phyloP scores from a whole-genome alignment of 495 filamentous ascomycete species.

The Xylaria venustula region DNA sequence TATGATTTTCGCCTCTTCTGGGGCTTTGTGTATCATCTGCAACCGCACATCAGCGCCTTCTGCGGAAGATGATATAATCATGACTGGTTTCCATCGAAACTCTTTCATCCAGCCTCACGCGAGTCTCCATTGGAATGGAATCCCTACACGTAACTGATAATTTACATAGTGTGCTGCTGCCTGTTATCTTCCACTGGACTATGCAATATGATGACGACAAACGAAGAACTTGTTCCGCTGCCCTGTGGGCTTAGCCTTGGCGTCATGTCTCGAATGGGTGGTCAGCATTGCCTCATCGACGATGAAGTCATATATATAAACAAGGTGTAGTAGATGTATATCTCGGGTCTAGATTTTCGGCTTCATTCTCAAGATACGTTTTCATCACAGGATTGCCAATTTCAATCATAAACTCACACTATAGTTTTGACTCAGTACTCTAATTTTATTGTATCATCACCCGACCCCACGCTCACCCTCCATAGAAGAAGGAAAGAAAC shows the following conservation, averaged over 20 bases:
- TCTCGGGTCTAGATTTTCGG: background rate
- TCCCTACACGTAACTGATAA: background rate
- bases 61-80: slow-evolving; percentile 8
- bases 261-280: background rate
- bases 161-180: too few relatives aligned
- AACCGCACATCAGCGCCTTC: background rate
- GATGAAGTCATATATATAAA: background rate
- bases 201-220: background rate
- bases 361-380: background rate
- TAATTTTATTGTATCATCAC: too few relatives aligned
- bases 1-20: background rate
- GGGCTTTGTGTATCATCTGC: background rate
- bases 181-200: too few relatives aligned
- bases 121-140: too few relatives aligned
- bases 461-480: too few relatives aligned
- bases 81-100: background rate
- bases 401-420: too few relatives aligned
- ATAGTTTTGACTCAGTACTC: too few relatives aligned
- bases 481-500: too few relatives aligned
- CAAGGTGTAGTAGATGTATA: background rate
- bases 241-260: background rate
- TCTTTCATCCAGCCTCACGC: too few relatives aligned
- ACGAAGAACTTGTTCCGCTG: background rate
- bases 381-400: too few relatives aligned
- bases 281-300: background rate